Percentiles rank a stretch among this genome's conserved stretches.
Evolutionary conservation across 2,329 filamentous ascomycete species (phyloP).

Genomic region (Thielaviopsis populi): DNA sequence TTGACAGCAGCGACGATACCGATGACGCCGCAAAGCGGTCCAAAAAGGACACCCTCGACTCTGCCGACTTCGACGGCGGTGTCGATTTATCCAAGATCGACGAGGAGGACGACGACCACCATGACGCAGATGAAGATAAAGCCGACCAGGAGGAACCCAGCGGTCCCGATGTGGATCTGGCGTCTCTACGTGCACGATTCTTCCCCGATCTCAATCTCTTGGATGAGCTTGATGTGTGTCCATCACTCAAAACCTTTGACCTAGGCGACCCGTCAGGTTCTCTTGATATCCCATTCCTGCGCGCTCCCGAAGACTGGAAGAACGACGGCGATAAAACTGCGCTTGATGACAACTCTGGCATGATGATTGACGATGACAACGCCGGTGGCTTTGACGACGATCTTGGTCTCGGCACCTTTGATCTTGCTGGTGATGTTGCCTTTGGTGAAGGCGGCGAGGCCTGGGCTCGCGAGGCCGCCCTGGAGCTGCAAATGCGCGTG

Average conservation of each 20-base stretch:
- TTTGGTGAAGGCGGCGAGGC: constrained; percentile 94
- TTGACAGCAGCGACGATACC: constrained; percentile 89
- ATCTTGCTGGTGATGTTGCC: constrained; percentile 59
- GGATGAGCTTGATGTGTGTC: constrained; percentile 82
- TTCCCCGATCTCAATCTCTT: constrained; percentile 66
- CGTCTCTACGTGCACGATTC: constrained; percentile 59
- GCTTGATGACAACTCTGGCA: constrained; percentile 55
- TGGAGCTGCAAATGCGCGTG: constrained; percentile 73
- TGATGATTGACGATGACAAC: constrained; percentile 75
- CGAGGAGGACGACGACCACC: constrained; percentile 25
- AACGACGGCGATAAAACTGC: constrained; percentile 37
- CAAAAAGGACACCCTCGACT: constrained; percentile 22
- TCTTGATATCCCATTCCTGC: constrained; percentile 81
- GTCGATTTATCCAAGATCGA: constrained; percentile 9
- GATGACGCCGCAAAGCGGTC: constrained; percentile 31
- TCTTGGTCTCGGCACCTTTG: constrained; percentile 54
- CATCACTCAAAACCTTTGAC: constrained; percentile 86
- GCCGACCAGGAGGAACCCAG: constrained; percentile 28
- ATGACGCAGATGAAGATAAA: constrained; percentile 29
- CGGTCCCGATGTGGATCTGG: constrained; percentile 61
- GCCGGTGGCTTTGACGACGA: constrained; percentile 61
- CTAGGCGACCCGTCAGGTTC: constrained; percentile 73
- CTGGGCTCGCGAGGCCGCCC: constrained; percentile 80
- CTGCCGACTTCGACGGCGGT: background rate
- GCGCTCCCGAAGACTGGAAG: constrained; percentile 74